Base-by-base conservation (phyloP, 768 basidiomycete species). In the Leccinum broughii region DNA sequence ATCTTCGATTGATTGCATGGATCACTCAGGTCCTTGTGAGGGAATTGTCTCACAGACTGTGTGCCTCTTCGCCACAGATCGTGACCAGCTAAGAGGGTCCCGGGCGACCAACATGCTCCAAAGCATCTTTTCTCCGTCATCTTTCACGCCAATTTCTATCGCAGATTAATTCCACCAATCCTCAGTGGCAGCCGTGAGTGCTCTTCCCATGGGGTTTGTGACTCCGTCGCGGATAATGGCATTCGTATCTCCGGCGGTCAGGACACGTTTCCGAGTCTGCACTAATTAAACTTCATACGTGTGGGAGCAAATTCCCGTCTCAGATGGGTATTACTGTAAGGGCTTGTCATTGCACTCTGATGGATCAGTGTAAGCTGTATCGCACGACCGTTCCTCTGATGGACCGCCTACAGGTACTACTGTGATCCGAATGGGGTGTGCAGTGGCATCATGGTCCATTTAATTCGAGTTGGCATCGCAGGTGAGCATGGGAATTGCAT, bases 11-110 rank as follows among this genome's bases (percentile, higher is more conserved):
- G 22, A 46, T 46, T 6, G 11, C 20, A 26, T 17, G 14, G 24
- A 4, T n/a, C 51, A 34, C 13, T 26, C 26, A 28, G n/a, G 52
- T 37, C 46, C 20, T 22, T 59, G 49, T 14, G 58, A 13, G 37
- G 30, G 32, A 61, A 61, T 7, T 20, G 15, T 50, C 52, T 39
- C 60, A 50, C 52, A 61, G 5, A 13, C 15, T 34, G 13, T 28
- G 32, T 14, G 39, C 26, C 9, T 41, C 20, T 37, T n/a, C 20
- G 22, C 46, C 46, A 11, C 46, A 48, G 11, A 48, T 48, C 46
- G 11, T 11, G 11, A 46, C 20, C 20, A 46, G 20, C 44, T 22
- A 22, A 46, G 6, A 11, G n/a, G n/a, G 32, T 20, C n/a, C 46
- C 20, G 13, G 13, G 11, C 10, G 44, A 46, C 10, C 44, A 46